Evolutionary conservation across 306 rosid species (phyloP), one percentile per base, ranked within the genome.

Genomic region (Astragalus membranaceus): DNA sequence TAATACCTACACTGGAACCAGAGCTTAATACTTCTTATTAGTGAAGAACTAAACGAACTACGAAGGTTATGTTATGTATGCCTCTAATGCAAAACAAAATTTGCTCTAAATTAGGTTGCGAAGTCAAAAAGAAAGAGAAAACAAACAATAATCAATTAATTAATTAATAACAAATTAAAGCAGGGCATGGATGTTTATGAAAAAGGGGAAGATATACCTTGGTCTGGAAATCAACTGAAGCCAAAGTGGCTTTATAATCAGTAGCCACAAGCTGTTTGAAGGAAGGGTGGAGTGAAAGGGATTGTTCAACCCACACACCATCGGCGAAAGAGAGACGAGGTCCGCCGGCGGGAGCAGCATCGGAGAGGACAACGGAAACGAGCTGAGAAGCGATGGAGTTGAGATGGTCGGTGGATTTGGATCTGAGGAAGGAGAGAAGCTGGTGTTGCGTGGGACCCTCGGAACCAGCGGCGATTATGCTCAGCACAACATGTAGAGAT

Each of bases 351-450:
- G 82, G 66, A 35, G 82, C 64, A 3, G 74, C 94, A n/a, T 93
- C 97, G 16, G 88, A 20, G 68, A 88, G 75, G 7, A 90, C 84
- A 4, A 73, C 79, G 49, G 88, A 16, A 41, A 81, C 79, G 62
- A 84, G 80, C 82, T 90, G 82, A 37, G 92, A 83, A 51, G 87
- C 84, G 35, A 90, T 75, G 70, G 85, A 79, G 70, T 81, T 90
- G 70, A 88, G 91, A 37, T 77, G 64, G 13, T 86, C 87, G 30
- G 64, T 73, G 87, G 96, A 87, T 10, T 81, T 72, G 37, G 85
- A 78, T 71, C 77, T 83, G 69, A 93, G 98, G 77, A 90, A 93
- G 53, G 89, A 73, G 44, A 93, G 97, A 6, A 90, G 73, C 70
- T 93, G 92, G 8, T 85, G 70, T 20, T 69, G 86, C 1, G 96